A percentile compares a stretch with the other conserved stretches of the same genome.
Conservation (phyloP, 805 yeast genomes). For the Blastobotrys americana region DNA sequence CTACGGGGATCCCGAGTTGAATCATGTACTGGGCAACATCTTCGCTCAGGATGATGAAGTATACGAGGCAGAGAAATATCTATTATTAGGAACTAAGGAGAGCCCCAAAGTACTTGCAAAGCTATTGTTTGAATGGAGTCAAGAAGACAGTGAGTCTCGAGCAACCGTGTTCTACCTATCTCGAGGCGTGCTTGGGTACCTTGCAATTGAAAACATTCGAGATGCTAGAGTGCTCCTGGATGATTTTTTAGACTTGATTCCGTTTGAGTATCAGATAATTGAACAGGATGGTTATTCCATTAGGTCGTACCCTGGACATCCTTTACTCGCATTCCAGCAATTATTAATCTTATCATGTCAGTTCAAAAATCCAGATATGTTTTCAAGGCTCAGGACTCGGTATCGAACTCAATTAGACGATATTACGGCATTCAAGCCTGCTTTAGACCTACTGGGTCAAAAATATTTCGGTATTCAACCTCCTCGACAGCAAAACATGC, state of each 20-base stretch:
- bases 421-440: slow-evolving; percentile 34
- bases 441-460: slow-evolving; percentile 53
- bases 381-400: slow-evolving; percentile 43
- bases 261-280: slow-evolving; percentile 2
- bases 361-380: slow-evolving; percentile 46
- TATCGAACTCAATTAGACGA: slow-evolving; percentile 35
- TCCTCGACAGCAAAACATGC: slow-evolving; percentile 46
- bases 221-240: slow-evolving; percentile 42
- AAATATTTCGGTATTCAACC: slow-evolving; percentile 53
- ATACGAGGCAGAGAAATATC: slow-evolving; percentile 65
- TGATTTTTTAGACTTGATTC: slow-evolving; percentile 32
- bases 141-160: slow-evolving; percentile 25
- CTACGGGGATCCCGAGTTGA: slow-evolving; percentile 70
- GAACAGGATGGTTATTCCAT: slow-evolving; percentile 30
- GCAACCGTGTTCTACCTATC: slow-evolving; percentile 31
- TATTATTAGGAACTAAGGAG: slow-evolving; percentile 58
- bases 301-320: slow-evolving; percentile 37
- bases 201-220: slow-evolving; percentile 58
- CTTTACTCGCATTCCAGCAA: slow-evolving; percentile 61
- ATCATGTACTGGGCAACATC: slow-evolving; percentile 65
- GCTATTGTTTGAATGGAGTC: slow-evolving; percentile 45
- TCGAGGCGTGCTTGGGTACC: slow-evolving; percentile 70
- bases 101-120: slow-evolving; percentile 38
- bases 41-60: slow-evolving; percentile 42
- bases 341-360: slow-evolving; percentile 54